Conservation (phyloP, 2,329 filamentous ascomycete genomes). For the Alternaria sp. region DNA sequence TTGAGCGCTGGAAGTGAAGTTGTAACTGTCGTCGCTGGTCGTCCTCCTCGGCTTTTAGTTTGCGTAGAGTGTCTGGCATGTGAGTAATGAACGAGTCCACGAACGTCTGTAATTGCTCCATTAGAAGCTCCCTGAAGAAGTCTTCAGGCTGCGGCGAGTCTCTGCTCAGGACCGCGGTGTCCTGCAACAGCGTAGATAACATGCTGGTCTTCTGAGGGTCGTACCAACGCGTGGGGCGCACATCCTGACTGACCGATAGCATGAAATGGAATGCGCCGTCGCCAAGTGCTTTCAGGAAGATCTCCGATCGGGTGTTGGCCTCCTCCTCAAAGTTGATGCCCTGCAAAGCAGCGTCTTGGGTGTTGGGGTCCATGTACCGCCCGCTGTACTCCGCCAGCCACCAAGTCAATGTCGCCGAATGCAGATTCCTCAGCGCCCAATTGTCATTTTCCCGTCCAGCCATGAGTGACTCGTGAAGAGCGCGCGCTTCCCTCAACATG, state of each 20-base stretch:
- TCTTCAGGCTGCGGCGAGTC: conserved; percentile 73
- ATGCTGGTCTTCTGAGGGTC: conserved; percentile 85
- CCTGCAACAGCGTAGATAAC: conserved; percentile 80
- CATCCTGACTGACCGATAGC: conserved; percentile 80
- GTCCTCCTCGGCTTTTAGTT: conserved; percentile 86
- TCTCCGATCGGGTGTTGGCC: conserved; percentile 71
- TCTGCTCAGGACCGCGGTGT: conserved; percentile 71
- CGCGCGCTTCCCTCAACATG: conserved; percentile 71
- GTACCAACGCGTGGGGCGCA: conserved; percentile 82
- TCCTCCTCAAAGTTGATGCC: conserved; percentile 71
- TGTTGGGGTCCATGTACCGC: conserved; percentile 78
- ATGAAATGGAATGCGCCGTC: conserved; percentile 94
- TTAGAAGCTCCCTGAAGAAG: conserved; percentile 74
- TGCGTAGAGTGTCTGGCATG: conserved; percentile 88
- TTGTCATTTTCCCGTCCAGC: conserved; percentile 68
- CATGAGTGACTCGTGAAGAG: conserved; percentile 72
- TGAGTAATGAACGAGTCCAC: conserved; percentile 94
- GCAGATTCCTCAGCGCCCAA: conserved; percentile 77
- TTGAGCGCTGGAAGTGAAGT: conserved; percentile 53
- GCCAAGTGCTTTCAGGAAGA: conserved; percentile 78
- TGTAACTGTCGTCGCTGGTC: conserved; percentile 69
- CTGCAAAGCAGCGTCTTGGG: conserved; percentile 54
- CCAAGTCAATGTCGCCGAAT: conserved; percentile 78
- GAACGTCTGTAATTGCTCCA: conserved; percentile 84
- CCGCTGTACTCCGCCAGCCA: conserved; percentile 95